Conservation (phyloP, 306 rosid species). For the Lablab purpureus region DNA sequence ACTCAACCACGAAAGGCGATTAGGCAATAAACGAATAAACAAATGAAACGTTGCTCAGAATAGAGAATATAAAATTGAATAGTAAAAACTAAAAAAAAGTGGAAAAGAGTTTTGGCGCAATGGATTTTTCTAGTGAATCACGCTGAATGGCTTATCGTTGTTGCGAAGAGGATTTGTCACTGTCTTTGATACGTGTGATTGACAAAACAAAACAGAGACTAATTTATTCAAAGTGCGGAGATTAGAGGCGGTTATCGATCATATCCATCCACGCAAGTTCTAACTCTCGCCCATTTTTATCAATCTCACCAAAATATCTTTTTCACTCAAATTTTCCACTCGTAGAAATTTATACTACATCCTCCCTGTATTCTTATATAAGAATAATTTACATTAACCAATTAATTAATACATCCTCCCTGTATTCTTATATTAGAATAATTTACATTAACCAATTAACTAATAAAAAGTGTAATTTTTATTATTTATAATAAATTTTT, state of each 20-base stretch:
- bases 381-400: no score
- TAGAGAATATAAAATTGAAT: not conserved
- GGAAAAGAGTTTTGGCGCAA: not conserved
- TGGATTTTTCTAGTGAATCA: not conserved
- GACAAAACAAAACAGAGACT: not conserved
- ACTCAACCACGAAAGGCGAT: not conserved
- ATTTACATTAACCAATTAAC: no score
- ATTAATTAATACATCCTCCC: no score
- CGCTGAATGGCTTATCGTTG: not conserved
- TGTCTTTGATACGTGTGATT: not conserved
- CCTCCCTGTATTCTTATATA: no score
- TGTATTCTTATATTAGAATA: no score
- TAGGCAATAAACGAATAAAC: not conserved
- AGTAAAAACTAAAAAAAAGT: not conserved
- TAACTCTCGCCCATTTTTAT: no score
- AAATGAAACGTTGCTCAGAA: not conserved
- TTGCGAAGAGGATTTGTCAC: not conserved
- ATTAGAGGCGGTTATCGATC: not conserved
- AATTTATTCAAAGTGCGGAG: not conserved
- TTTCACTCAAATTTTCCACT: no score
- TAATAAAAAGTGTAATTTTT: no score
- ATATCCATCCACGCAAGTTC: constrained; percentile 2
- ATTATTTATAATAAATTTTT: no score
- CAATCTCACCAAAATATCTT: no score
- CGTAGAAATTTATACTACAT: no score